Conservation (phyloP, 2,329 filamentous ascomycete genomes). For the Nannizziopsis barbatae region DNA sequence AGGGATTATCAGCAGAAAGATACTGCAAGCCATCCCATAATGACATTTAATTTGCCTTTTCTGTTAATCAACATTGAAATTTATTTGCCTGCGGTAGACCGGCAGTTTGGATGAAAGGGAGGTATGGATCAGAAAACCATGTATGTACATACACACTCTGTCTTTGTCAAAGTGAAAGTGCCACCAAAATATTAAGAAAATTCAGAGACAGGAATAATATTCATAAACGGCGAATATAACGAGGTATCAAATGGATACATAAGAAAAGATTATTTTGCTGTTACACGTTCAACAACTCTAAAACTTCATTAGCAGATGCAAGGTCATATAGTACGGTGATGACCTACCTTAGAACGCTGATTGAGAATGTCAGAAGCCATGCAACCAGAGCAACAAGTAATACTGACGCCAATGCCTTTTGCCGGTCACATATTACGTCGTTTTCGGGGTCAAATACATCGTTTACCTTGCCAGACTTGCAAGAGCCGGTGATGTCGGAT, state of each 20-base stretch:
- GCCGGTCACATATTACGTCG: constrained; percentile 48
- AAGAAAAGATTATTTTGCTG: constrained; percentile 9
- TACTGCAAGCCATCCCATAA: too few species aligned
- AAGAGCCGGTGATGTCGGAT: constrained; percentile 51
- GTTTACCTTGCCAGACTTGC: constrained; percentile 38
- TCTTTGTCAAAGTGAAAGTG: too few species aligned
- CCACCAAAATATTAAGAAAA: background rate
- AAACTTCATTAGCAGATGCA: too few species aligned
- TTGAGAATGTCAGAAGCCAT: constrained; percentile 83
- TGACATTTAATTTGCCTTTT: too few species aligned
- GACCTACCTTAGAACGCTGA: constrained; percentile 39
- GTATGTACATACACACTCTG: too few species aligned
- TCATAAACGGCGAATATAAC: background rate
- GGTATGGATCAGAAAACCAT: too few species aligned
- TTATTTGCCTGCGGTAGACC: too few species aligned
- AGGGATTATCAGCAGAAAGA: too few species aligned
- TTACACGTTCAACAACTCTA: constrained; percentile 15
- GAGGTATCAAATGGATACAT: background rate
- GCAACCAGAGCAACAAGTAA: constrained; percentile 70
- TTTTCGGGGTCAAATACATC: constrained; percentile 26
- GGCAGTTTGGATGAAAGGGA: too few species aligned
- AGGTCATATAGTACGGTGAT: background rate
- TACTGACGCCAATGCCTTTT: constrained; percentile 64
- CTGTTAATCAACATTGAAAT: too few species aligned
- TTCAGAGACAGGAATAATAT: background rate